These are phyloP conservation scores for Rhizoclosmatium sp. DNA, from an alignment of 192 early-diverging fungal genomes.

Conservation along the genomic window DNA sequence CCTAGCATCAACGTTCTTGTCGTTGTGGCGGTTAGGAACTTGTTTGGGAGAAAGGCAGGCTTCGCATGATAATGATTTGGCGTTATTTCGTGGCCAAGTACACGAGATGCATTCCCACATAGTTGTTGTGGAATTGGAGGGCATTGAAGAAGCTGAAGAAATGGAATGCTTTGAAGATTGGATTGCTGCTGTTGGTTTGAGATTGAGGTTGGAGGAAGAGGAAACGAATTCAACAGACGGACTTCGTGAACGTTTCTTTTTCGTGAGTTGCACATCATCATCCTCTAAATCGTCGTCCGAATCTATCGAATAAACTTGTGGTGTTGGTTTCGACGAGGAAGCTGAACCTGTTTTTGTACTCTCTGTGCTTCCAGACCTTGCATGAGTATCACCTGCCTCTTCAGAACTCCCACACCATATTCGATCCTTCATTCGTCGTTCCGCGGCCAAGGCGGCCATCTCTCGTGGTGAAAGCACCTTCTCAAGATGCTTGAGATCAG, in stretches of 20 bases:
- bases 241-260: neutral
- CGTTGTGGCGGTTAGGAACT: neutral
- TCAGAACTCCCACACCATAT: constrained; percentile 72
- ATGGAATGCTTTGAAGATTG: neutral
- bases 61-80: constrained; percentile 1
- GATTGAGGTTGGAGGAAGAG: neutral
- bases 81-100: constrained; percentile 22
- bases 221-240: neutral
- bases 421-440: constrained; percentile 65
- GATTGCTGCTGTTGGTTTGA: neutral
- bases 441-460: constrained; percentile 75
- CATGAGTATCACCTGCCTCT: neutral
- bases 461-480: constrained; percentile 58
- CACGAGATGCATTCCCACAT: constrained; percentile 9
- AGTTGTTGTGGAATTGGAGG: constrained; percentile 25
- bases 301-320: constrained; percentile 6
- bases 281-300: neutral
- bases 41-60: constrained; percentile 20
- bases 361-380: too few relatives aligned
- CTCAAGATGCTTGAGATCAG: constrained; percentile 17
- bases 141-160: constrained; percentile 1
- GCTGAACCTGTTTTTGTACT: constrained; percentile 2
- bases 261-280: neutral
- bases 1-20: neutral
- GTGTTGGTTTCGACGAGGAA: neutral